Evolutionary conservation across 352 stramenopile genomes (phyloP).

Genomic region (Pythium folliculosum): DNA sequence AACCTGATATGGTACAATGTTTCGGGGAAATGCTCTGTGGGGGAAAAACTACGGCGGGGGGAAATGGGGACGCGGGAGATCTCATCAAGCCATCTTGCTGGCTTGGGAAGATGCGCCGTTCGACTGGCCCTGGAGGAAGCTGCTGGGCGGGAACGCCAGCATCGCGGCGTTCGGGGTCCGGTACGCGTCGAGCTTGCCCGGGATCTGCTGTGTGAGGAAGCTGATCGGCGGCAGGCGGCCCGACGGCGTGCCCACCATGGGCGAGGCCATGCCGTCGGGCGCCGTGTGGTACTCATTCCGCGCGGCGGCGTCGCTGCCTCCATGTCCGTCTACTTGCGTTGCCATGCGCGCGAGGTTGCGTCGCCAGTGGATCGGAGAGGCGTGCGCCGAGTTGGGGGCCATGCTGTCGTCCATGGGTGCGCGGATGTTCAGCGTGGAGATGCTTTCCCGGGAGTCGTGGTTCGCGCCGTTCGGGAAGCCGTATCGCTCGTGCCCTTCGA

Average conservation of each 20-base stretch:
- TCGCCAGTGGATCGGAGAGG: conserved; percentile 30
- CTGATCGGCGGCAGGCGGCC: conserved; percentile 71
- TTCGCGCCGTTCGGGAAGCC: neutral
- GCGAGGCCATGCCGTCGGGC: conserved; percentile 8
- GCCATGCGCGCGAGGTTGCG: conserved; percentile 28
- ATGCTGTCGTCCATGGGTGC: conserved; percentile 12
- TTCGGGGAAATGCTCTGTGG: neutral
- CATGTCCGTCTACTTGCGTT: conserved; percentile 12
- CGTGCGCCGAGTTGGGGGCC: conserved; percentile 5
- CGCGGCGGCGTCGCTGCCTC: neutral
- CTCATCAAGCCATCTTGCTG: conserved; percentile 55
- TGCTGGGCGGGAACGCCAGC: conserved; percentile 45
- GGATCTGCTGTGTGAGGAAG: conserved; percentile 61
- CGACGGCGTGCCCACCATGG: conserved; percentile 32
- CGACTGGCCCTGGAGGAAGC: conserved; percentile 47
- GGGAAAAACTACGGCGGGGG: neutral
- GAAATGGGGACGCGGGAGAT: neutral
- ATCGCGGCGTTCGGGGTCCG: conserved; percentile 43
- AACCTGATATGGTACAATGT: conserved; percentile 34
- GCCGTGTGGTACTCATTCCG: conserved; percentile 21
- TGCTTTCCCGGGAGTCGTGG: neutral
- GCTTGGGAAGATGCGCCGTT: conserved; percentile 31
- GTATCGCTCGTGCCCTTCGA: conserved; percentile 20
- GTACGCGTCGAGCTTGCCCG: conserved; percentile 66
- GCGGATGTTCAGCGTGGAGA: conserved; percentile 22